Conservation (phyloP, 768 basidiomycete species). For the Boletus tomentosulus region DNA sequence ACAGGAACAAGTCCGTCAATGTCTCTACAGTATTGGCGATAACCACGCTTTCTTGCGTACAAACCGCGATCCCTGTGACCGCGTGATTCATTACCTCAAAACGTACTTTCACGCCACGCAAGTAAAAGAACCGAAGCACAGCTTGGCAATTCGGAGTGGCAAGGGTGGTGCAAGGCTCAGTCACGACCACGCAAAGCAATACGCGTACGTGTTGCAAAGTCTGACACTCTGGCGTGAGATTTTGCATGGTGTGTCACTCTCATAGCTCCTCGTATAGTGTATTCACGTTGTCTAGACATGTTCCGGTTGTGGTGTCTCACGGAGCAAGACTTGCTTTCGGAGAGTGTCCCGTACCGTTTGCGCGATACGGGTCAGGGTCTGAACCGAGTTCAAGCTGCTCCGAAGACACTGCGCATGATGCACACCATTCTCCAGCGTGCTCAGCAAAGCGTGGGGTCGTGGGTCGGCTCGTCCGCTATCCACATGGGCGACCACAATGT, state of each 20-base stretch:
- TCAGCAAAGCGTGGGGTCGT: conserved; percentile 73
- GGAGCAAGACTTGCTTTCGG: conserved; percentile 77
- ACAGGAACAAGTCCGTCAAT: conserved; percentile 69
- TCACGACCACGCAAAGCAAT: conserved; percentile 83
- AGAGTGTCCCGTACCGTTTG: conserved; percentile 69
- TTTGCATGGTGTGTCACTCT: conserved; percentile 55
- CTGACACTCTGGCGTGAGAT: conserved; percentile 86
- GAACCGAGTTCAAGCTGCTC: conserved; percentile 82
- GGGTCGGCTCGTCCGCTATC: conserved; percentile 84
- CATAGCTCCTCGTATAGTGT: not conserved
- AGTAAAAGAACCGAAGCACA: conserved; percentile 57
- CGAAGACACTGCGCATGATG: conserved; percentile 90
- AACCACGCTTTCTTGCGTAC: conserved; percentile 84
- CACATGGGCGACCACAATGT: conserved; percentile 82
- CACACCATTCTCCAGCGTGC: conserved; percentile 81
- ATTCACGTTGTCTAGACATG: conserved; percentile 55
- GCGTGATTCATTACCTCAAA: conserved; percentile 75
- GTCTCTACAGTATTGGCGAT: conserved; percentile 84
- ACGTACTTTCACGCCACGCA: conserved; percentile 73
- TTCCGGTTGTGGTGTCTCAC: conserved; percentile 82
- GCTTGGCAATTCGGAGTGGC: conserved; percentile 77
- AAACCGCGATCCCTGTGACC: conserved; percentile 86
- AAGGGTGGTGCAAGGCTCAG: conserved; percentile 75
- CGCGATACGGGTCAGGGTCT: conserved; percentile 90
- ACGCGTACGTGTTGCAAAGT: conserved; percentile 82